Evolutionary conservation across 2,329 filamentous ascomycete genomes (phyloP).

Genomic region (Botrytis byssoidea): DNA sequence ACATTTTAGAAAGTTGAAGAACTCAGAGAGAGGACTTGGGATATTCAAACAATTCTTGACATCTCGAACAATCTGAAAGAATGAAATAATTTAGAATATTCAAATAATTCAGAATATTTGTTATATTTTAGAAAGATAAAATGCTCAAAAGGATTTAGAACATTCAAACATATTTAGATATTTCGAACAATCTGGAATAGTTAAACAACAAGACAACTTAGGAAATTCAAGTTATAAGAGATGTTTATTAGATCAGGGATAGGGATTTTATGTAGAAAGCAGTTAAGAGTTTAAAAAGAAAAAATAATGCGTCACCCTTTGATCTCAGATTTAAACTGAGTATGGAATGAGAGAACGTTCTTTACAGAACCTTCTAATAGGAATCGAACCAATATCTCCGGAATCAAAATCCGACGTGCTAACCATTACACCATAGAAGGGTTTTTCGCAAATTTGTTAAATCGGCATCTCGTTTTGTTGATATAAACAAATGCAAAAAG

Average conservation of each 20-base stretch:
- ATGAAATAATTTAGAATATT: neutral
- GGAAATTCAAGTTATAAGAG: no score
- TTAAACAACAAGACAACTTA: no score
- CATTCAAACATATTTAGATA: no score
- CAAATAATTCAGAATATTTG: neutral
- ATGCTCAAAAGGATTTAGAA: no score
- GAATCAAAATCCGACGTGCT: constrained; percentile 22
- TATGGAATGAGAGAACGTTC: constrained; percentile 10
- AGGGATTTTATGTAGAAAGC: neutral
- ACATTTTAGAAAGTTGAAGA: no score
- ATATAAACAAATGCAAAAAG: no score
- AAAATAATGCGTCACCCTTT: neutral
- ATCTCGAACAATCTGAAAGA: neutral
- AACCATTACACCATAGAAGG: constrained; percentile 23
- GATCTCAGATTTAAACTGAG: constrained; percentile 13
- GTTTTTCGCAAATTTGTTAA: no score
- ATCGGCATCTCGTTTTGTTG: no score
- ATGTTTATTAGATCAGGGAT: neutral
- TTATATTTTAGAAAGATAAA: no score
- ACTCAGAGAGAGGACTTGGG: no score
- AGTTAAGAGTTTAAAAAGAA: neutral
- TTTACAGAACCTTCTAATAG: constrained; percentile 20
- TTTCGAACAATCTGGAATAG: no score
- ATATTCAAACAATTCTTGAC: neutral
- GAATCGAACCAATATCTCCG: constrained; percentile 25